phyloP scores from a whole-genome alignment of 306 rosid genomes.

The Arachis hypogaea region DNA sequence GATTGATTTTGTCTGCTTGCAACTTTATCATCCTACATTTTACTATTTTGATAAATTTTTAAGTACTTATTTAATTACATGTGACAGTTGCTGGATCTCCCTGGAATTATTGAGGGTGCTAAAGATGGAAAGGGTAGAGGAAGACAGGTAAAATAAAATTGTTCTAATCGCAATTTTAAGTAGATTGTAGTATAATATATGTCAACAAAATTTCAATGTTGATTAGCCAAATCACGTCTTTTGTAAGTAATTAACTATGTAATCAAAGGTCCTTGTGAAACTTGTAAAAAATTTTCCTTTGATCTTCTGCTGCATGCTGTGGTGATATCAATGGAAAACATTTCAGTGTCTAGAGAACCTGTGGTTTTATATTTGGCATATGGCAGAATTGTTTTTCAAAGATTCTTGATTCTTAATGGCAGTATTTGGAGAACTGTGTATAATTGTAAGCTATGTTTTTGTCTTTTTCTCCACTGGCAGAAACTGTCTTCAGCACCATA shows the following conservation, averaged over 20 bases:
- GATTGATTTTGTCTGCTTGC: slow-evolving; percentile 6
- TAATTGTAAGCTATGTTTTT: not conserved
- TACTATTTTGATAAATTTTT: slow-evolving; percentile 20
- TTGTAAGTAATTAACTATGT: not conserved
- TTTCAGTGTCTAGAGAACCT: slow-evolving; percentile 5
- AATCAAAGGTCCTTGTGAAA: not conserved
- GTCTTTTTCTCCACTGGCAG: not conserved
- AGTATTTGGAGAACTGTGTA: not conserved
- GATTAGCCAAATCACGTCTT: slow-evolving; percentile 17
- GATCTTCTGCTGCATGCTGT: slow-evolving; percentile 8
- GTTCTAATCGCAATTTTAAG: slow-evolving; percentile 7
- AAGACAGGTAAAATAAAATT: slow-evolving; percentile 77
- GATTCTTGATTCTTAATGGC: not conserved
- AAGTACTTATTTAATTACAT: slow-evolving; percentile 35
- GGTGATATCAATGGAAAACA: slow-evolving; percentile 7
- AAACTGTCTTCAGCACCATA: not conserved
- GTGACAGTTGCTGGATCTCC: slow-evolving; percentile 95
- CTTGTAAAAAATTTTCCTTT: not conserved
- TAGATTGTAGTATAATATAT: slow-evolving; percentile 27
- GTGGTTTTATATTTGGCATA: slow-evolving; percentile 10
- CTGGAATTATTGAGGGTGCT: slow-evolving; percentile 98
- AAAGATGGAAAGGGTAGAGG: slow-evolving; percentile 99
- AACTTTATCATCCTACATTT: slow-evolving; percentile 16
- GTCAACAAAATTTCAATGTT: not conserved
- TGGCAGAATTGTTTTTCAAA: not conserved